Evolutionary conservation across 495 filamentous ascomycete species (phyloP).

Genomic region (Aspergillus panamensis): DNA sequence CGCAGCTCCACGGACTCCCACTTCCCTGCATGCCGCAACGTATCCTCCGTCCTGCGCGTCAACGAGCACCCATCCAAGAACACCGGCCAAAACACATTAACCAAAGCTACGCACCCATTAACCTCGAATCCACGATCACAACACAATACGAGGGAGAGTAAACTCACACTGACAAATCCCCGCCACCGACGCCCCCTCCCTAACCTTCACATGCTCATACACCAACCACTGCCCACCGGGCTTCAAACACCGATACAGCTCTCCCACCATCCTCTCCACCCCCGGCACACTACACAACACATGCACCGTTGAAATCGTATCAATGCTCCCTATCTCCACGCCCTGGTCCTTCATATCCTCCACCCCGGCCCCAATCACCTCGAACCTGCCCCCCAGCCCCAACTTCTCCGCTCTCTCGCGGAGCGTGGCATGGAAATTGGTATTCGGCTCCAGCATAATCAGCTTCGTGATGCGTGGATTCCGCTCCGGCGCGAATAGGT

Average conservation of each 20-base stretch:
- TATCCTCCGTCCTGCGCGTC: conserved; percentile 5
- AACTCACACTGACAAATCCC: conserved; percentile 9
- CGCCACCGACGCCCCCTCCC: background rate
- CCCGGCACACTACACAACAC: conserved; percentile 9
- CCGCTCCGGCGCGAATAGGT: conserved; percentile 1
- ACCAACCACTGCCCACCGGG: conserved; percentile 10
- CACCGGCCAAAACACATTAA: conserved; percentile 6
- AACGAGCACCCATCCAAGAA: conserved; percentile 11
- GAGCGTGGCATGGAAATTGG: background rate
- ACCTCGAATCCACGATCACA: background rate
- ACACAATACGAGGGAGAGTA: background rate
- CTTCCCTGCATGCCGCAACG: background rate
- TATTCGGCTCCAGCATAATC: conserved; percentile 4
- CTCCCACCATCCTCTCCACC: background rate
- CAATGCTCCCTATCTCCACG: background rate
- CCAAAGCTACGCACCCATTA: background rate
- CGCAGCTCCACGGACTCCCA: conserved; percentile 6
- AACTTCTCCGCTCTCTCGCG: background rate
- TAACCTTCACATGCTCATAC: conserved; percentile 10
- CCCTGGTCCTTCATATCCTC: background rate
- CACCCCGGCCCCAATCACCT: background rate
- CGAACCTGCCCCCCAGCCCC: background rate
- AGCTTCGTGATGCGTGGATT: background rate
- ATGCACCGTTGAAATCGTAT: conserved; percentile 9
- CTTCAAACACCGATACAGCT: conserved; percentile 2